A percentile compares a stretch with the other conserved stretches of the same genome.
Conservation (phyloP, 495 filamentous ascomycete genomes). For the Achaetomiella virescens region DNA sequence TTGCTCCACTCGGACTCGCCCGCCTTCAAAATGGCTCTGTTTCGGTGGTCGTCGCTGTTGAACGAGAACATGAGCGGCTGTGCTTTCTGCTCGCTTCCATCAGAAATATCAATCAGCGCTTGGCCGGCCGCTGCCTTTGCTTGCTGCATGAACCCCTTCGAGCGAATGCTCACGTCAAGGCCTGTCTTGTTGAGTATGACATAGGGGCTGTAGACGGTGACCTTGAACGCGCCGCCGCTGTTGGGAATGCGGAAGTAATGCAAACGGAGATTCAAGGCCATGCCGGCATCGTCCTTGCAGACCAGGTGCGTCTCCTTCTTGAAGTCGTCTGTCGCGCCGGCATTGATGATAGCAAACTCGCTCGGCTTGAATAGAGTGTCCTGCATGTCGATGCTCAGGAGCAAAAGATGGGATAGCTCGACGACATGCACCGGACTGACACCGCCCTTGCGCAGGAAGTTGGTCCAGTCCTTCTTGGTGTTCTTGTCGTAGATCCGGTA, state of each 20-base stretch:
- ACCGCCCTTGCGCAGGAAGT: constrained; percentile 92
- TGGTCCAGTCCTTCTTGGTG: constrained; percentile 96
- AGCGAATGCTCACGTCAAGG: constrained; percentile 77
- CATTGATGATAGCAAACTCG: constrained; percentile 95
- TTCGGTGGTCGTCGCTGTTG: constrained; percentile 74
- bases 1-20: constrained; percentile 91
- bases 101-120: constrained; percentile 34
- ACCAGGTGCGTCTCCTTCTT: constrained; percentile 71
- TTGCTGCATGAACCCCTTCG: constrained; percentile 78
- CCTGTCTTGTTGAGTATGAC: constrained; percentile 94
- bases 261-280: constrained; percentile 72
- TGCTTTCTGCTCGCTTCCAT: constrained; percentile 51
- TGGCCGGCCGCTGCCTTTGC: constrained; percentile 78
- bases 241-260: constrained; percentile 92
- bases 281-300: constrained; percentile 74
- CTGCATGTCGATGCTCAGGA: constrained; percentile 92
- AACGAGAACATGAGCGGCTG: constrained; percentile 96
- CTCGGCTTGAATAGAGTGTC: constrained; percentile 91
- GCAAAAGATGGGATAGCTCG: constrained; percentile 83
- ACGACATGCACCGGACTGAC: constrained; percentile 96
- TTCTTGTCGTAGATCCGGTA: constrained; percentile 98
- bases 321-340: constrained; percentile 81
- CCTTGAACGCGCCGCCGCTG: constrained; percentile 92
- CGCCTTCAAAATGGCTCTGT: constrained; percentile 79
- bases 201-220: constrained; percentile 89